phyloP scores from a whole-genome alignment of 805 yeast species.

The Kuraishia capsulata region DNA sequence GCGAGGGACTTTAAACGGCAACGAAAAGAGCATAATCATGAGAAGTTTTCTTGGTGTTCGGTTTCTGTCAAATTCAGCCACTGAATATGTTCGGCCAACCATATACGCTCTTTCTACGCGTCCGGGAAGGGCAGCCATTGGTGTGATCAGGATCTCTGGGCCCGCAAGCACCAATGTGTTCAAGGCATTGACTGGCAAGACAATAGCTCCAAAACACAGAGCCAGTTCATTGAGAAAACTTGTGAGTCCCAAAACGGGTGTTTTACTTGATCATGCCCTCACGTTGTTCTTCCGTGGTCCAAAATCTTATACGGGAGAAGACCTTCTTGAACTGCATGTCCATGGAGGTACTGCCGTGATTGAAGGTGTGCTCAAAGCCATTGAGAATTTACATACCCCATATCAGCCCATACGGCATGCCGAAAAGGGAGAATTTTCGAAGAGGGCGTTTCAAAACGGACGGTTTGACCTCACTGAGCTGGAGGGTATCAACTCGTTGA shows the following conservation, averaged over 20 bases:
- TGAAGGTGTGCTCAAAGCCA: constrained; percentile 54
- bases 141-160: constrained; percentile 79
- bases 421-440: constrained; percentile 87
- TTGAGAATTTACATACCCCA: constrained; percentile 42
- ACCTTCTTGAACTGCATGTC: constrained; percentile 75
- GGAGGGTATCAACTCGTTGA: constrained; percentile 82
- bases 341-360: constrained; percentile 93
- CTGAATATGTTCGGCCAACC: constrained; percentile 40
- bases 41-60: too few species aligned
- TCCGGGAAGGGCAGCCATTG: constrained; percentile 76
- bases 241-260: constrained; percentile 27
- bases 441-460: constrained; percentile 78
- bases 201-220: constrained; percentile 37
- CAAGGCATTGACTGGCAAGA: constrained; percentile 30
- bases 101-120: constrained; percentile 88
- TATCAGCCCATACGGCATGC: constrained; percentile 60
- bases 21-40: too few species aligned
- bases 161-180: constrained; percentile 41
- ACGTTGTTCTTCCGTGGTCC: constrained; percentile 65
- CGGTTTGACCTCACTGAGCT: constrained; percentile 79
- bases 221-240: constrained; percentile 51
- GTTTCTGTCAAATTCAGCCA: too few species aligned
- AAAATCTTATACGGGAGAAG: constrained; percentile 87
- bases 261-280: constrained; percentile 69
- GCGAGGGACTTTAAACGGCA: too few species aligned